phyloP scores from a whole-genome alignment of 2,329 filamentous ascomycete genomes.

The Sporothrix dimorphospora region DNA sequence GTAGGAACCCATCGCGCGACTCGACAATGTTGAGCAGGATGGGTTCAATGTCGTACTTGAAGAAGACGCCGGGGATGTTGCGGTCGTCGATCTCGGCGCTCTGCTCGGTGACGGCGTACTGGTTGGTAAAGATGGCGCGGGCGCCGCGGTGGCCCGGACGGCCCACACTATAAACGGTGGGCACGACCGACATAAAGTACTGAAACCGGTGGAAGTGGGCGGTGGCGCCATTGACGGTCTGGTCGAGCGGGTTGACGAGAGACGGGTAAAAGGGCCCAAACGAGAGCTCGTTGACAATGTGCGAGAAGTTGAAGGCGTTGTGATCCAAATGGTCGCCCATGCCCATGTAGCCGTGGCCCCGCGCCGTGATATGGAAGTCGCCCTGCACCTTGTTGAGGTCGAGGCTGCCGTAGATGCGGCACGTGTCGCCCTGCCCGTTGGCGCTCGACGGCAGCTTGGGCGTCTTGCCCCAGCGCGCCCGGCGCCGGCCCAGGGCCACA shows the following conservation, averaged over 20 bases:
- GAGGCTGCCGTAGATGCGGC: conserved; percentile 85
- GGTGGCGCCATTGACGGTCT: conserved; percentile 76
- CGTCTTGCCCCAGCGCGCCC: conserved; percentile 73
- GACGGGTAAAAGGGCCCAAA: conserved; percentile 97
- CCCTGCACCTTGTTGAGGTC: conserved; percentile 97
- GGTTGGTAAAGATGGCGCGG: conserved; percentile 84
- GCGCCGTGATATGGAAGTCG: conserved; percentile 95
- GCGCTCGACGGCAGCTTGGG: conserved; percentile 61
- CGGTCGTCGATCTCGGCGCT: conserved; percentile 70
- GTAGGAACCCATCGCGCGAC: conserved; percentile 72
- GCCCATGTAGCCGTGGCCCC: conserved; percentile 92
- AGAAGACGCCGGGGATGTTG: conserved; percentile 84
- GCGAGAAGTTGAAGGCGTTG: conserved; percentile 91
- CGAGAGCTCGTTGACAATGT: conserved; percentile 93
- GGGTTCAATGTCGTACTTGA: conserved; percentile 99
- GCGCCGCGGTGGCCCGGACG: conserved; percentile 43
- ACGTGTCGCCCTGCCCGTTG: conserved; percentile 69
- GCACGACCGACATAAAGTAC: conserved; percentile 94
- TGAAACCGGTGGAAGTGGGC: conserved; percentile 93
- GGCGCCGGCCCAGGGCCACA: conserved; percentile 67
- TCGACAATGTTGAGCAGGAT: conserved; percentile 86
- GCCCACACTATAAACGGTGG: conserved; percentile 82
- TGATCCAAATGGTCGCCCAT: conserved; percentile 81
- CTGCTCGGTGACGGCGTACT: conserved; percentile 96
- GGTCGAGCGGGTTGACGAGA: conserved; percentile 90